Base-by-base conservation (phyloP, 73 alveolate genomes). In the Paramecium primaurelia region DNA sequence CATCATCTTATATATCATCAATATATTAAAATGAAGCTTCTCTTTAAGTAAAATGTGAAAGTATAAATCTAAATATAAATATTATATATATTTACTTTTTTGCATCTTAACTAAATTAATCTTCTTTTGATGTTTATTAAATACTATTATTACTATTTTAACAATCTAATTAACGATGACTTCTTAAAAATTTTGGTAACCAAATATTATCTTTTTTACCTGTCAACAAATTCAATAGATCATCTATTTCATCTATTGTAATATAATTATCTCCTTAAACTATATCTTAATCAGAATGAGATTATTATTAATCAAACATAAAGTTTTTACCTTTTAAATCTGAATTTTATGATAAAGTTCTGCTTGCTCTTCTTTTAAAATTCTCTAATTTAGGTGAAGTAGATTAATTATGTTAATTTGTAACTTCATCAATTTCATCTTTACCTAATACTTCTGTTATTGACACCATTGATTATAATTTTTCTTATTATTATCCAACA, bases 21-120 rank as follows among this genome's bases (percentile, higher is more conserved):
- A 80, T 80, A 47, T 80, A 80, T 80, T 80, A 32, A 28, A 80
- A 80, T 20, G 91, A 80, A 0, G 91, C 47, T 47, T 80, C 91
- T 80, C 77, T 80, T 80, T 80, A 25, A 26, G 91, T 80, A 16
- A 80, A 80, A 80, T 80, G 91, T 14, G 64, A 32, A 20, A 80
- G 28, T 11, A 80, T 25, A 32, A 80, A 80, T 80, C 91, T 80
- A 45, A 26, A 20, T 3, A 22, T 9, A n/a, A 1, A 47, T 77
- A 8, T 26, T 8, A 4, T 0, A 68, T 2, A 25, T 34, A 80
- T 20, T 25, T 80, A 80, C 91, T 80, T 80, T 11, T 80, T 80
- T 1, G 91, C 91, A 44, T 80, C 91, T 45, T 42, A 42, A 80
- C 77, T 80, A 47, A 44, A 45, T 45, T 80, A 7, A 42, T 80